These are phyloP conservation scores for Olyra latifolia DNA, from an alignment of 176 grass and related monocot species.

Conservation along the genomic window DNA sequence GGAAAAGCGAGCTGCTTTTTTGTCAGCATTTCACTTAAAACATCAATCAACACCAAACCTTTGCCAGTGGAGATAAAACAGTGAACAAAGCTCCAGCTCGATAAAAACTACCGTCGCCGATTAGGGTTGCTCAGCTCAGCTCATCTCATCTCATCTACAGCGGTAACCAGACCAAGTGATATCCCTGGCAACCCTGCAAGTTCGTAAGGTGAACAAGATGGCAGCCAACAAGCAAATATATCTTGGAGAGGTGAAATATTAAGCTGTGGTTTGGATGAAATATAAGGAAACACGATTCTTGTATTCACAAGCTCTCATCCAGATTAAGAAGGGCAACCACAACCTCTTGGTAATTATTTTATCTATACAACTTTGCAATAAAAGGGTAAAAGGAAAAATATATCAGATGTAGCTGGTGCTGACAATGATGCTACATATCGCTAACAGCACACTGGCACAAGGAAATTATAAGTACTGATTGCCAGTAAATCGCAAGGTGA, in stretches of 20 bases:
- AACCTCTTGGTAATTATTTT: not conserved
- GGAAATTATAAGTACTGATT: not conserved
- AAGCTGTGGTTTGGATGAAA: not conserved
- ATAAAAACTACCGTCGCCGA: too few relatives aligned
- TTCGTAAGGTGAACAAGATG: not conserved
- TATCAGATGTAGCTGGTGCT: not conserved
- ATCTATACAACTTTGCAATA: not conserved
- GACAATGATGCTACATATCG: not conserved
- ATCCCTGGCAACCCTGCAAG: not conserved
- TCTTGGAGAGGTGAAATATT: not conserved
- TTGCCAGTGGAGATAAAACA: too few relatives aligned
- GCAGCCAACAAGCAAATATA: not conserved
- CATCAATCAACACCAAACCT: too few relatives aligned
- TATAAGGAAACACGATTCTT: not conserved
- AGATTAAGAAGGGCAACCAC: not conserved
- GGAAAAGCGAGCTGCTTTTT: too few relatives aligned
- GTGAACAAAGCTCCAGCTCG: too few relatives aligned
- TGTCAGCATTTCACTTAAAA: too few relatives aligned
- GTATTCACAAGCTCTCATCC: not conserved
- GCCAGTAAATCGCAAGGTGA: not conserved
- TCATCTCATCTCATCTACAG: too few relatives aligned
- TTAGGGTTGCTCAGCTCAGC: too few relatives aligned
- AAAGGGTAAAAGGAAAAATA: not conserved
- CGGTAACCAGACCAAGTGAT: not conserved
- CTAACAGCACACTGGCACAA: not conserved